These are phyloP conservation scores for Tolypocladium ophioglossoides DNA, from an alignment of 2,329 filamentous ascomycete species.

Conservation along the genomic window DNA sequence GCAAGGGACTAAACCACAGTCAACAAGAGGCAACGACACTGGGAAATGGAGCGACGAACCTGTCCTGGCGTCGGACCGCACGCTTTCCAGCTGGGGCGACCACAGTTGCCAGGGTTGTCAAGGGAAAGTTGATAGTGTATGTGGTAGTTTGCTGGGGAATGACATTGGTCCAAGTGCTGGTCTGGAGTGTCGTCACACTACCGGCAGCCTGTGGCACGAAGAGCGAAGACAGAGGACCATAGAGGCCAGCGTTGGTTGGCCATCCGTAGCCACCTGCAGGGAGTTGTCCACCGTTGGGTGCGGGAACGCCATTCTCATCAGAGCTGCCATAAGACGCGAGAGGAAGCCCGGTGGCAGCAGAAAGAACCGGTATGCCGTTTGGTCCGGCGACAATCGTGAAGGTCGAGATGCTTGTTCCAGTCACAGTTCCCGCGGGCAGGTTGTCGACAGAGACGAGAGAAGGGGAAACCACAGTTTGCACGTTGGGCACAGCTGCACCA, in stretches of 20 bases:
- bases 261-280: slow-evolving; percentile 13
- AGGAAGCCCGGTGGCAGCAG: slow-evolving; percentile 8
- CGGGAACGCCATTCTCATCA: slow-evolving; percentile 6
- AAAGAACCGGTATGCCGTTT: slow-evolving; percentile 10
- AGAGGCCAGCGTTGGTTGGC: slow-evolving; percentile 8
- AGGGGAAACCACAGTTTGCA: slow-evolving; percentile 4
- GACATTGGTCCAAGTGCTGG: slow-evolving; percentile 28
- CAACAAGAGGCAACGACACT: neutral
- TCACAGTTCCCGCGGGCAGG: slow-evolving; percentile 10
- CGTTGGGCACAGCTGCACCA: slow-evolving; percentile 4
- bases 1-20: slow-evolving; percentile 8
- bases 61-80: slow-evolving; percentile 16
- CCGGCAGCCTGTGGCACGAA: slow-evolving; percentile 7
- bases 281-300: slow-evolving; percentile 5
- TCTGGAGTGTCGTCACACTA: slow-evolving; percentile 15
- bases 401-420: slow-evolving; percentile 12
- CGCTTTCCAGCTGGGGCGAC: slow-evolving; percentile 15
- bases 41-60: slow-evolving; percentile 9
- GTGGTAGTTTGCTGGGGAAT: slow-evolving; percentile 28
- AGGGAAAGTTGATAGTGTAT: slow-evolving; percentile 26
- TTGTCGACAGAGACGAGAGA: slow-evolving; percentile 11
- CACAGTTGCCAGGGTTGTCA: slow-evolving; percentile 26
- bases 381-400: slow-evolving; percentile 14
- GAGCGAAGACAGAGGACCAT: slow-evolving; percentile 12
- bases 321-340: slow-evolving; percentile 7